These are phyloP conservation scores for Crucihimalaya himalaica DNA, from an alignment of 345 rosid species.

Conservation along the genomic window DNA sequence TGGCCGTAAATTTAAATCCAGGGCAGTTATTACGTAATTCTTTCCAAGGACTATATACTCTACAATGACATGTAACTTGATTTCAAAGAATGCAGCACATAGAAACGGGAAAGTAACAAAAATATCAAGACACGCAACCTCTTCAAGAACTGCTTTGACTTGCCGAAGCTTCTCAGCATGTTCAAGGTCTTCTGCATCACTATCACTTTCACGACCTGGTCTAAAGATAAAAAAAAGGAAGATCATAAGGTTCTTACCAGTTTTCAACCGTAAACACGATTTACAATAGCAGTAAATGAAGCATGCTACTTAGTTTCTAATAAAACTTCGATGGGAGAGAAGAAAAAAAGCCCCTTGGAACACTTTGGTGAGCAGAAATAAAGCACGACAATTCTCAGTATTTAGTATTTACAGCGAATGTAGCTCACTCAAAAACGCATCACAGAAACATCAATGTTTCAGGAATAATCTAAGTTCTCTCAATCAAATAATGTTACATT, in stretches of 20 bases:
- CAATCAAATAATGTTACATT: neutral
- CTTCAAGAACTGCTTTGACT: conserved; percentile 99
- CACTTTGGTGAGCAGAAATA: conserved; percentile 4
- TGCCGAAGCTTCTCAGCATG: conserved; percentile 99
- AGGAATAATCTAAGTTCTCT: neutral
- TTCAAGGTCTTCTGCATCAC: conserved; percentile 97
- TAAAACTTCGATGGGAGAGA: neutral
- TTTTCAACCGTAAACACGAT: neutral
- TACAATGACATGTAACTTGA: neutral
- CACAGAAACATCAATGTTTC: neutral
- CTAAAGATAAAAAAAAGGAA: conserved; percentile 30
- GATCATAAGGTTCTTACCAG: conserved; percentile 16
- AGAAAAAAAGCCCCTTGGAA: neutral
- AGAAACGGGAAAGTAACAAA: conserved; percentile 14
- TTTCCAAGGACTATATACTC: neutral
- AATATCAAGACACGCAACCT: conserved; percentile 51
- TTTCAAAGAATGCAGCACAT: conserved; percentile 4
- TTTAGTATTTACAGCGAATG: neutral
- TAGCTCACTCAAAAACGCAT: neutral
- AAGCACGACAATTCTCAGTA: neutral
- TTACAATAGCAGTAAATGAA: neutral
- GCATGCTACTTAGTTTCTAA: neutral
- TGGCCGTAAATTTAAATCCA: neutral
- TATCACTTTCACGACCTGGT: conserved; percentile 95
- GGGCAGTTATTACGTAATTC: neutral